Percentiles rank a stretch among this genome's conserved stretches.
Evolutionary conservation across 331 rosid species (phyloP).

Genomic region (Cydonia oblonga): DNA sequence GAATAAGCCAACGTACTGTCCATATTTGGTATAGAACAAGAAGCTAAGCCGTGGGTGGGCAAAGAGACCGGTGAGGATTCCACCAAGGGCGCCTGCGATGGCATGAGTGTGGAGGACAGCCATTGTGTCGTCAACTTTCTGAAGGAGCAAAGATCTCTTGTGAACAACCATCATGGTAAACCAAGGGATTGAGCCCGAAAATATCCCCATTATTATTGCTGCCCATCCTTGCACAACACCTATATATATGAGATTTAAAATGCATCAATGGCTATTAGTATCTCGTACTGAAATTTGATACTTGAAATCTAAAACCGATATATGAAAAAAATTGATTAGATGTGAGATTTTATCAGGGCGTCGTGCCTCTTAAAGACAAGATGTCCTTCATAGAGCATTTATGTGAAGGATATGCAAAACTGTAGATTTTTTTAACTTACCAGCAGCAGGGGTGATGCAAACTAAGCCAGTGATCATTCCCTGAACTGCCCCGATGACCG

Average conservation of each 20-base stretch:
- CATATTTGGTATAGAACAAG: background rate
- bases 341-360: background rate
- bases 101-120: constrained; percentile 26
- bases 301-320: background rate
- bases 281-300: background rate
- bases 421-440: background rate
- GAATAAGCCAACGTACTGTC: constrained; percentile 1
- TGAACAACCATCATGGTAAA: constrained; percentile 26
- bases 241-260: background rate
- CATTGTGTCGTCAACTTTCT: constrained; percentile 30
- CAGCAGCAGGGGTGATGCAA: constrained; percentile 31
- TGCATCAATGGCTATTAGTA: background rate
- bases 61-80: constrained; percentile 15
- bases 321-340: background rate
- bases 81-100: constrained; percentile 19
- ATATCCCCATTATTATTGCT: constrained; percentile 20
- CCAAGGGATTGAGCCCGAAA: constrained; percentile 27
- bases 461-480: constrained; percentile 31
- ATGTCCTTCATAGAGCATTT: background rate
- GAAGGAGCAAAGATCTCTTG: constrained; percentile 13
- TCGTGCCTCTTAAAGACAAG: background rate
- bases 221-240: constrained; percentile 29
- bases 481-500: constrained; percentile 24
- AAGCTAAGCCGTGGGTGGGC: constrained; percentile 7
- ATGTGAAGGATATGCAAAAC: background rate